Conservation (phyloP, 2,329 filamentous ascomycete species). For the Cladosporium sp. region DNA sequence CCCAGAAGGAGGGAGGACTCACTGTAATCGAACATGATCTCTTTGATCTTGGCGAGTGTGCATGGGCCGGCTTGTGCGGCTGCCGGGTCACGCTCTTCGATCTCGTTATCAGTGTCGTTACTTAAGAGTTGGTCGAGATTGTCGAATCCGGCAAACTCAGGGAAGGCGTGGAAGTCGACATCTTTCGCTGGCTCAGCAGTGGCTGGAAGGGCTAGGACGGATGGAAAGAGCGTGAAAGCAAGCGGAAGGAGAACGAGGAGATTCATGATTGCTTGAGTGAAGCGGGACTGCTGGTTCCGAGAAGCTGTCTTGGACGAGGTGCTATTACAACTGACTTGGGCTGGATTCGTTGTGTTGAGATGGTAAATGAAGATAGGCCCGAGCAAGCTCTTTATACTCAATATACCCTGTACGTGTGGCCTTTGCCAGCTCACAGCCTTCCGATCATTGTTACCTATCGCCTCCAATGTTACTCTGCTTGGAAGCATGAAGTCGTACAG, state of each 20-base stretch:
- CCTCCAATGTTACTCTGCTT: not conserved
- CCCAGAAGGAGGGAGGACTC: not conserved
- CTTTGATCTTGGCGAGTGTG: conserved; percentile 2
- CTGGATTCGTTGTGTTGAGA: not conserved
- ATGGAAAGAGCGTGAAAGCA: not conserved
- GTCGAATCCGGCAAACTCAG: conserved; percentile 2
- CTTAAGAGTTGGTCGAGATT: not conserved
- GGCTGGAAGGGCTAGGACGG: not conserved
- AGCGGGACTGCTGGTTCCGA: too few relatives aligned
- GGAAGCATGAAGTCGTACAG: not conserved
- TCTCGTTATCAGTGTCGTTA: not conserved
- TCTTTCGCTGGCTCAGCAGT: not conserved
- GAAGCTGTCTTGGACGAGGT: not conserved
- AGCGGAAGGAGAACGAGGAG: not conserved
- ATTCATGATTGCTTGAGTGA: not conserved
- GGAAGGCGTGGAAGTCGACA: conserved; percentile 7
- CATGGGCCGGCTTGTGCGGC: conserved; percentile 1
- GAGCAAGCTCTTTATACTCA: not conserved
- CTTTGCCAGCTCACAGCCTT: not conserved
- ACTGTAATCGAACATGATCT: conserved; percentile 14
- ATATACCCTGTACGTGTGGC: not conserved
- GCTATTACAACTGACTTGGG: not conserved
- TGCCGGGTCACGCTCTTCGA: not conserved
- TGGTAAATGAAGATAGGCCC: too few relatives aligned
- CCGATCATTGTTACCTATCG: not conserved